Percentiles rank a stretch among this genome's conserved stretches.
These are phyloP conservation scores for Globisporangium nunn DNA, from an alignment of 352 stramenopile species.

Conservation along the genomic window DNA sequence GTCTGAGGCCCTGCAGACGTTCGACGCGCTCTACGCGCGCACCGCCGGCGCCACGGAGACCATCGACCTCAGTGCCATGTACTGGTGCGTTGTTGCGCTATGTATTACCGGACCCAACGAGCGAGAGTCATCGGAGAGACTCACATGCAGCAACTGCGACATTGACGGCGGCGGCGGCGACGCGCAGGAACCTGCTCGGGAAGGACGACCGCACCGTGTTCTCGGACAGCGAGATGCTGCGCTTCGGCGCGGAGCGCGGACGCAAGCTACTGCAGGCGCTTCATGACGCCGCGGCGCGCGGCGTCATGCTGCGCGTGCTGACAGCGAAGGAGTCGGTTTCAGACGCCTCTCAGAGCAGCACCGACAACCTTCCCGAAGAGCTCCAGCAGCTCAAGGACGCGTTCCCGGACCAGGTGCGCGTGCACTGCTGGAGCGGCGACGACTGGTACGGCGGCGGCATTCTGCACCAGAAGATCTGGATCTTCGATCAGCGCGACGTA, in stretches of 20 bases:
- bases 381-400: constrained; percentile 36
- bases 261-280: constrained; percentile 45
- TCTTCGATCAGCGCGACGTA: constrained; percentile 55
- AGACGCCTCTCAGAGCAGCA: neutral
- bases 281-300: constrained; percentile 32
- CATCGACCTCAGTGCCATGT: constrained; percentile 81
- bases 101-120: no score
- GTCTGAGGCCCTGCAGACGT: constrained; percentile 32
- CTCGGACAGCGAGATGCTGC: constrained; percentile 42
- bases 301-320: constrained; percentile 51
- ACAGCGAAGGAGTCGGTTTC: constrained; percentile 25
- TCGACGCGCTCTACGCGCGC: constrained; percentile 34
- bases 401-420: constrained; percentile 25
- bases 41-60: constrained; percentile 30
- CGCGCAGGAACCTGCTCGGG: constrained; percentile 38
- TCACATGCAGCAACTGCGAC: no score
- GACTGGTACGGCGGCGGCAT: constrained; percentile 77
- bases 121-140: no score
- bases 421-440: constrained; percentile 51
- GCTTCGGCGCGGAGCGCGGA: constrained; percentile 54
- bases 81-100: constrained; percentile 26
- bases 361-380: constrained; percentile 33
- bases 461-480: constrained; percentile 79
- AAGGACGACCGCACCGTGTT: constrained; percentile 45
- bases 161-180: no score